Percentiles rank a stretch among this genome's conserved stretches.
Evolutionary conservation across 2,329 filamentous ascomycete genomes (phyloP).

Genomic region (Phyllosticta ampelicida): DNA sequence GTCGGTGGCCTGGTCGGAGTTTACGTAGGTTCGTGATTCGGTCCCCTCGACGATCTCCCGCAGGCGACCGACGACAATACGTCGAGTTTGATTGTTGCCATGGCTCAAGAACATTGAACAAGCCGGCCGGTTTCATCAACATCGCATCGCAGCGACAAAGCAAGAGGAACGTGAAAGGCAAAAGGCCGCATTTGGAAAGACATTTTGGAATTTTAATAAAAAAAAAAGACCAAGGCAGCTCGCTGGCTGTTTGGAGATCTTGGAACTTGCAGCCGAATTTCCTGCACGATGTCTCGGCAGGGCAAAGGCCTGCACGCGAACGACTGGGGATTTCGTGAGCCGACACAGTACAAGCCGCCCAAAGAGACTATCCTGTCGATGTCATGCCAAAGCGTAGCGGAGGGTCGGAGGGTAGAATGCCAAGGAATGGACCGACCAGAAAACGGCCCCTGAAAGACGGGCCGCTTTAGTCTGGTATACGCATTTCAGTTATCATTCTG

Average conservation of each 20-base stretch:
- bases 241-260: background rate
- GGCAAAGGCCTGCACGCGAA: no score
- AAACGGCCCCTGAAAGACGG: background rate
- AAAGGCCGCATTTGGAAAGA: background rate
- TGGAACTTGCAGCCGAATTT: no score
- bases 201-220: background rate
- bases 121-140: background rate
- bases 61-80: background rate
- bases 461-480: no score
- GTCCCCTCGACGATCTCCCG: background rate
- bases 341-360: no score
- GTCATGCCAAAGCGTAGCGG: background rate
- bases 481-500: no score
- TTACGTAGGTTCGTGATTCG: background rate
- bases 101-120: background rate
- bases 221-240: background rate
- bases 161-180: background rate
- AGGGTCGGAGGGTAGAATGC: background rate
- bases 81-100: background rate
- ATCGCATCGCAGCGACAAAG: background rate
- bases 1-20: background rate
- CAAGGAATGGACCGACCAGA: background rate
- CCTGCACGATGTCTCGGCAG: background rate
- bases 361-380: background rate
- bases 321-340: no score